Percentiles rank a stretch among this genome's conserved stretches.
Conservation (phyloP, 2,329 filamentous ascomycete species). For the Aspergillus ochraceus region DNA sequence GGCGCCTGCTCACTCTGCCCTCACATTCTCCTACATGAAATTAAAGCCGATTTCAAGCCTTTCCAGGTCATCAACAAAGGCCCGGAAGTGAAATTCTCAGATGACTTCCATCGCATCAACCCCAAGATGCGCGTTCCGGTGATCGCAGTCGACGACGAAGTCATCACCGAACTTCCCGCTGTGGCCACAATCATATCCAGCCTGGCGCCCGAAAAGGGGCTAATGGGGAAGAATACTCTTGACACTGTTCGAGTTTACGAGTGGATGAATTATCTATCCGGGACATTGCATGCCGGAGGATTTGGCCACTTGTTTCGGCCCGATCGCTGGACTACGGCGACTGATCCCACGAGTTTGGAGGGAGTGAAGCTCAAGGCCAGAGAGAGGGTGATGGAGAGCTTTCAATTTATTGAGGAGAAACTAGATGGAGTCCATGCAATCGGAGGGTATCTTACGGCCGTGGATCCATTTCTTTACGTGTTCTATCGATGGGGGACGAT, state of each 20-base stretch:
- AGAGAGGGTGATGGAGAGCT: constrained; percentile 16
- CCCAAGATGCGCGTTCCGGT: constrained; percentile 26
- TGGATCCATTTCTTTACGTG: constrained; percentile 35
- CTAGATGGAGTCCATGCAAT: constrained; percentile 16
- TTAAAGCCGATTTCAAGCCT: constrained; percentile 17
- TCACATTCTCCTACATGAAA: constrained; percentile 33
- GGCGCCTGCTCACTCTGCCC: constrained; percentile 32
- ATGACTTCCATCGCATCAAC: constrained; percentile 20
- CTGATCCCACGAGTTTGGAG: neutral
- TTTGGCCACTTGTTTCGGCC: constrained; percentile 29
- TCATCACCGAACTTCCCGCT: constrained; percentile 36
- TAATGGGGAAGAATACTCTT: constrained; percentile 29
- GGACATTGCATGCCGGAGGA: constrained; percentile 30
- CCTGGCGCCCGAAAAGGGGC: constrained; percentile 26
- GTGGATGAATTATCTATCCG: constrained; percentile 38
- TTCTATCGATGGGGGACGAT: constrained; percentile 33
- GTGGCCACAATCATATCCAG: constrained; percentile 34
- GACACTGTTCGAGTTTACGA: constrained; percentile 34
- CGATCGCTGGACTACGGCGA: constrained; percentile 19
- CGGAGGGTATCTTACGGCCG: constrained; percentile 32
- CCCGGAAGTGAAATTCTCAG: constrained; percentile 7
- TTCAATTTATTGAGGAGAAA: neutral
- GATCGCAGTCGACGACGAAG: constrained; percentile 25
- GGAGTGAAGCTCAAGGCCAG: neutral
- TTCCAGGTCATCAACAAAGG: constrained; percentile 8